A percentile compares a stretch with the other conserved stretches of the same genome.
These are phyloP conservation scores for Lodderomyces elongisporus DNA, from an alignment of 1,139 yeast species.

Conservation along the genomic window DNA sequence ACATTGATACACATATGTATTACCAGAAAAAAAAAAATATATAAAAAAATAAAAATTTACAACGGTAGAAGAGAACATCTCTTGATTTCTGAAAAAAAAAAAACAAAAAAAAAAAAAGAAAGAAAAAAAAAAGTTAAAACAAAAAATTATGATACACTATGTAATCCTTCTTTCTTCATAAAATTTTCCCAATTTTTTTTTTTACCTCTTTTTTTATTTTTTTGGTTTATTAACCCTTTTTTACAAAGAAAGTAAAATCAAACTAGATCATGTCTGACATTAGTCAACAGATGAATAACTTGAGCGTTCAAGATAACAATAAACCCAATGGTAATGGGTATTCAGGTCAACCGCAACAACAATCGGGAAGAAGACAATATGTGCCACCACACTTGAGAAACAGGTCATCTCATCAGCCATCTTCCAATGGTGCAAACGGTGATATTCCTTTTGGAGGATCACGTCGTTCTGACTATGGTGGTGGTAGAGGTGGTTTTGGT, in stretches of 20 bases:
- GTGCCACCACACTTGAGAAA: constrained; percentile 69
- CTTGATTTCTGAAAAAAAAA: neutral
- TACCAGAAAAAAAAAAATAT: no score
- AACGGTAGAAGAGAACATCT: neutral
- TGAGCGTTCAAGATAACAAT: constrained; percentile 29
- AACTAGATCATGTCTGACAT: constrained; percentile 44
- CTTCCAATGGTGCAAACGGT: constrained; percentile 4
- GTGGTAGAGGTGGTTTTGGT: constrained; percentile 14
- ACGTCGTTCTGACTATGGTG: constrained; percentile 14
- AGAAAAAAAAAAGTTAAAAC: no score
- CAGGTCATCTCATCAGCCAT: constrained; percentile 13
- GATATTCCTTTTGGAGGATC: constrained; percentile 14
- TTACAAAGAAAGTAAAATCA: no score
- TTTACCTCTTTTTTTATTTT: no score
- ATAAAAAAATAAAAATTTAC: no score
- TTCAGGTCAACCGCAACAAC: constrained; percentile 6
- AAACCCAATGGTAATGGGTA: constrained; percentile 6
- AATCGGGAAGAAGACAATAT: constrained; percentile 31
- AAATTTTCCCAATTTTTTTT: no score
- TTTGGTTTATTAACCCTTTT: no score
- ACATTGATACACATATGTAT: no score
- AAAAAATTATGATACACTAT: no score
- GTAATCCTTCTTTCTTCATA: neutral
- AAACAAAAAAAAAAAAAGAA: no score
- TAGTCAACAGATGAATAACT: constrained; percentile 41